Base-by-base conservation (phyloP, 192 early-diverging fungal species). In the Coemansia sp. region DNA sequence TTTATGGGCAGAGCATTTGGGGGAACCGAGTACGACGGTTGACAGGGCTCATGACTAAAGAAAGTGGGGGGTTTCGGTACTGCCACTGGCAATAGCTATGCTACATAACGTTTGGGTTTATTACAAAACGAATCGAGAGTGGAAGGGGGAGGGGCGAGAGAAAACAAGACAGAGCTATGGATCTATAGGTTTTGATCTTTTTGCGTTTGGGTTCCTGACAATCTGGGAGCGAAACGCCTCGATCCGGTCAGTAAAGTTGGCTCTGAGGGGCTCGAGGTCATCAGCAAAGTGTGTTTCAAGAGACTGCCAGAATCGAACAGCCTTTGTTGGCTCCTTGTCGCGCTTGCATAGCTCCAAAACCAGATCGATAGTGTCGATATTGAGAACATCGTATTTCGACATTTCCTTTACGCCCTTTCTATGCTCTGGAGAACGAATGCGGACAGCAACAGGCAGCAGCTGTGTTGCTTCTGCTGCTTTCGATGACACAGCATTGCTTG, bases 281-380 rank as follows among this genome's bases (percentile, higher is more conserved):
- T 19, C 27, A 15, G 44, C 33, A 70, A 70, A 74, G 45, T 72
- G 57, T 11, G 29, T 33, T 57, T 74, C 61, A 5, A 79, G 56
- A 17, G 71, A 74, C 37, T 50, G 56, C 78, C 78, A 81, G 55
- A 81, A 75, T 15, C 78, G 78, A n/a, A 67, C 41, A 1, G 68
- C 73, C 63, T 81, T 81, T 37, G 61, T 61, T 8, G 41, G 41
- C 66, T 75, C 58, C 34, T 54, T 29, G 37, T 75, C 78, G 30
- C 73, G 64, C 28, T 30, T 14, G 31, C 78, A 81, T 13, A 81
- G 62, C 1, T 64, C 69, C 22, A 81, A 50, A 2, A 57, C 70
- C 48, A 81, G 55, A 0, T 62, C 70, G 23, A 81, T 28, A 3
- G 70, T 61, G 22, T 61, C 65, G n/a, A 38, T 47, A 36, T 75